Conservation (phyloP, 305 asterid genomes). For the Solanum hybrid region DNA sequence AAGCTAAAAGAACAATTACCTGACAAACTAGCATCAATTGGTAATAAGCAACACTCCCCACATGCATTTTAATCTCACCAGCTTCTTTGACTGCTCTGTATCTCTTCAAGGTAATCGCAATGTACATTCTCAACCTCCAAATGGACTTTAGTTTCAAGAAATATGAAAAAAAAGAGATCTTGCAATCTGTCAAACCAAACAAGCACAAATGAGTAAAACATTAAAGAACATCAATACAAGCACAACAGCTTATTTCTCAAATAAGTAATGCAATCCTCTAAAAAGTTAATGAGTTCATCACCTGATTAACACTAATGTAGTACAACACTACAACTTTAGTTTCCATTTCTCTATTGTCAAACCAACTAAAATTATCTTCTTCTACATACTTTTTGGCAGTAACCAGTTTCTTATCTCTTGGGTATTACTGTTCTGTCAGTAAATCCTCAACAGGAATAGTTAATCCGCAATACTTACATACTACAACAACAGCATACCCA, state of each 20-base stretch:
- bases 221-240: not conserved
- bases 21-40: conserved; percentile 88
- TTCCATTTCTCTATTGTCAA: not conserved
- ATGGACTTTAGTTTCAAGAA: conserved; percentile 14
- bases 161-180: not conserved
- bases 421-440: not conserved
- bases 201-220: not conserved
- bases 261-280: not conserved
- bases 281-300: not conserved
- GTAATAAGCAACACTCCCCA: conserved; percentile 64
- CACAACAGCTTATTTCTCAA: not conserved
- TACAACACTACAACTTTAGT: not conserved
- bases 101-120: conserved; percentile 39
- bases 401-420: not conserved
- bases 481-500: not conserved
- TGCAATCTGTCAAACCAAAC: not conserved
- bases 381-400: not conserved
- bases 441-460: not conserved
- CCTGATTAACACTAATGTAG: not conserved
- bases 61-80: conserved; percentile 53
- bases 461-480: not conserved
- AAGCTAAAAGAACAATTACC: conserved; percentile 30
- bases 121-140: conserved; percentile 51
- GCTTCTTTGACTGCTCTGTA: conserved; percentile 28
- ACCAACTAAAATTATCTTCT: not conserved